Evolutionary conservation across 2,329 filamentous ascomycete genomes (phyloP), one percentile per base, ranked within the genome.

Genomic region (Diaporthe batatas): DNA sequence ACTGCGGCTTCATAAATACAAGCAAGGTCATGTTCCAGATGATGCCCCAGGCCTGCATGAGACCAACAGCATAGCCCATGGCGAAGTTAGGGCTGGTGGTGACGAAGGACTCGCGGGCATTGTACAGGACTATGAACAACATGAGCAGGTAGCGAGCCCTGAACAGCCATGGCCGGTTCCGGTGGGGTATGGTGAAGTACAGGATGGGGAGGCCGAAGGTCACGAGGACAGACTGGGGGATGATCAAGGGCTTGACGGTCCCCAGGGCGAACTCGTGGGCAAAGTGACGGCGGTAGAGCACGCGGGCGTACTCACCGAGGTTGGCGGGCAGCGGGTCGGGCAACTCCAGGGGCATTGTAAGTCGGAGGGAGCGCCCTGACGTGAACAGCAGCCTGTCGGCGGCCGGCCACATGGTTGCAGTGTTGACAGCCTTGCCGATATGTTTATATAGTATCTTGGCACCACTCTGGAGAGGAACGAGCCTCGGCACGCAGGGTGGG

Each of bases 111-210:
- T 87, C 79, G 65, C 86, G 76, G 39, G 82, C 58, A 75, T 90
- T 85, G 73, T 88, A 85, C 23, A 76, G 77, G 39, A 84, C 70
- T 44, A 87, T 80, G 11, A 82, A 77, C 10, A 81, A 83, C 70
- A 88, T 80, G 25, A 91, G 82, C 16, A 85, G 79, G 85, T 87
- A 91, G 55, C 86, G 81, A 42, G 84, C 83, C 11, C 77, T 81
- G 75, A 88, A 88, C 14, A 90, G 76, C 86, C 86, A 88, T 6
- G 84, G 84, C 11, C 85, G 82, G 2, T 82, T 80, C 42, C 79
- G 82, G 76, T 91, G 89, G 1, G 89, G 88, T 73, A 91, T 83
- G 64, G 86, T 81, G 18, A 92, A 84, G 79, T 90, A 92, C 4
- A 89, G 75, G 0, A 85, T 79, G 0, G 88, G 87, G 2, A 92